phyloP scores from a whole-genome alignment of 2,329 filamentous ascomycete species.

The Periglandula ipomoeae region DNA sequence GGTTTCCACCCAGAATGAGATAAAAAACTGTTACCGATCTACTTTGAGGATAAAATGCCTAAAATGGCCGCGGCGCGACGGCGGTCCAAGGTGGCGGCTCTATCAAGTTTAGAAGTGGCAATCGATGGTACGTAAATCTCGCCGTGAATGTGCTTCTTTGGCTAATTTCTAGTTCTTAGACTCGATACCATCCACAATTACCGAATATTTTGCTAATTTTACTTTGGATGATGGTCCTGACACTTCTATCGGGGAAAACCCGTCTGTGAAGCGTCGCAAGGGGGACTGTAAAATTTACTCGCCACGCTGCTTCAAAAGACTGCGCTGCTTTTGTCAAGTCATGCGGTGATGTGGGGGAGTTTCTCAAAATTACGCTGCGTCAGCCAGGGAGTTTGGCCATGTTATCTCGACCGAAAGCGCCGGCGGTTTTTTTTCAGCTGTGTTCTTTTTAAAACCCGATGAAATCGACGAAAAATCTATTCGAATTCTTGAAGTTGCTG shows the following conservation, averaged over 20 bases:
- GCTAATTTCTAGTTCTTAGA: conserved; percentile 12
- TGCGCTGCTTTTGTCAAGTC: conserved; percentile 5
- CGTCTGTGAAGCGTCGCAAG: conserved; percentile 24
- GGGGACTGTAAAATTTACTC: conserved; percentile 17
- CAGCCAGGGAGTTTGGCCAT: conserved; percentile 12
- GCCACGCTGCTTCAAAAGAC: conserved; percentile 13
- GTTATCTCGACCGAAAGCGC: conserved; percentile 8
- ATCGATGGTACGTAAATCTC: conserved; percentile 16
- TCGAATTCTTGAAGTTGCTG: conserved; percentile 13
- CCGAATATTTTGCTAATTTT: conserved; percentile 15
- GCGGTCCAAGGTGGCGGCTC: background rate
- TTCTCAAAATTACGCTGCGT: conserved; percentile 13
- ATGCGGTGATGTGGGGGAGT: conserved; percentile 13
- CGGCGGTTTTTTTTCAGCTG: conserved; percentile 3
- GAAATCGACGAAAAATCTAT: conserved; percentile 14
- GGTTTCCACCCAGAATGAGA: background rate
- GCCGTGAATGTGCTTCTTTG: background rate
- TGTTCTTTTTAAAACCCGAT: conserved; percentile 15
- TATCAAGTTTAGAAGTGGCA: conserved; percentile 11
- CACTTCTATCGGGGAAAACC: conserved; percentile 8
- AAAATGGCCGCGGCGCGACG: conserved; percentile 1
- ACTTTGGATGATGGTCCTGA: conserved; percentile 10
- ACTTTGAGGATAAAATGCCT: conserved; percentile 4
- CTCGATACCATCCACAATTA: conserved; percentile 14
- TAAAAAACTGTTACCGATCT: background rate